A percentile compares a stretch with the other conserved stretches of the same genome.
Evolutionary conservation across 257 asterid genomes (phyloP).

Genomic region (Fraxinus americana): DNA sequence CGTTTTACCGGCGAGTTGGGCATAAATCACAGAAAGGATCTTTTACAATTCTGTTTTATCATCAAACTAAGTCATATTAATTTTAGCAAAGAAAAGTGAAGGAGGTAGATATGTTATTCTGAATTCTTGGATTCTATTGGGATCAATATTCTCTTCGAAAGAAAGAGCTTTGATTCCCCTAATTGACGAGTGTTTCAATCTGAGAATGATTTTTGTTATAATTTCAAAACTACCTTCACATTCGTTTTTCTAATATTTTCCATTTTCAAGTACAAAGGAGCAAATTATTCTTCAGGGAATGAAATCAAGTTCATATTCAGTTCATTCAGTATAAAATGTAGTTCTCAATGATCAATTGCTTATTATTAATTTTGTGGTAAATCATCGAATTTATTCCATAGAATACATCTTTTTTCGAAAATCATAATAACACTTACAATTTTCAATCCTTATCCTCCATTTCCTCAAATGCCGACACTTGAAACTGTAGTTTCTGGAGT

Average conservation of each 20-base stretch:
- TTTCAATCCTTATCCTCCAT: slow-evolving; percentile 7
- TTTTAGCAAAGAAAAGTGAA: not conserved
- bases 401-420: not conserved
- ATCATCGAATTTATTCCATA: not conserved
- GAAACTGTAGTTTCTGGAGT: too few relatives aligned
- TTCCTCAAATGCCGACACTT: slow-evolving; percentile 37
- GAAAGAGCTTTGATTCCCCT: not conserved
- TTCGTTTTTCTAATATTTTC: not conserved
- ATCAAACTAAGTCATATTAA: not conserved
- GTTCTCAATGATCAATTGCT: not conserved
- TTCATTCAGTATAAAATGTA: not conserved
- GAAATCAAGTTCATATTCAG: not conserved
- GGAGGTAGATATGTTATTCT: not conserved
- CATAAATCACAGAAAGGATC: not conserved
- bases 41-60: not conserved
- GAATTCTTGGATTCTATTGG: not conserved
- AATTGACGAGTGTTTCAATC: not conserved
- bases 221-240: not conserved
- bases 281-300: not conserved
- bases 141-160: not conserved
- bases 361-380: not conserved
- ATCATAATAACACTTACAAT: not conserved
- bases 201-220: not conserved
- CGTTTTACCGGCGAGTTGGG: not conserved
- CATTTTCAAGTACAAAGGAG: not conserved